Conservation (phyloP, 2,329 filamentous ascomycete genomes). For the Monosporascus sp. region DNA sequence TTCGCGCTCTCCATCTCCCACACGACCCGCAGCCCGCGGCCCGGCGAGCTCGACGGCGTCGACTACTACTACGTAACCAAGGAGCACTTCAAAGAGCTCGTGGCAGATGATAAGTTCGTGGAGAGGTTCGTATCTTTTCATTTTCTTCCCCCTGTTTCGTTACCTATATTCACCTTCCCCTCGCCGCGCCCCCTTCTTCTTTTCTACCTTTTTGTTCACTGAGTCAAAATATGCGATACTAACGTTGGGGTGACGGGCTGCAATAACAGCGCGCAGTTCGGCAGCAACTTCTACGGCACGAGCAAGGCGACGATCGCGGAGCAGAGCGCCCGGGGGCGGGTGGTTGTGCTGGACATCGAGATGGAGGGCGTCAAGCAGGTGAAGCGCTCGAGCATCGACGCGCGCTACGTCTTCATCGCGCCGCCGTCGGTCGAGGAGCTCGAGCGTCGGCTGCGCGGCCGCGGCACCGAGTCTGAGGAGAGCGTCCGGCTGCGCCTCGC, state of each 20-base stretch:
- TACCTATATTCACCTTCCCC: background rate
- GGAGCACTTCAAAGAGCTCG: constrained; percentile 62
- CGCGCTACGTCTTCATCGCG: constrained; percentile 79
- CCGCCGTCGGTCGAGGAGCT: constrained; percentile 72
- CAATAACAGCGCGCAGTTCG: constrained; percentile 63
- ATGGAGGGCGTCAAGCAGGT: constrained; percentile 98
- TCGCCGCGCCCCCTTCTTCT: background rate
- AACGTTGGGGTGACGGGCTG: too few relatives aligned
- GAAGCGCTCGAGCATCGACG: constrained; percentile 66
- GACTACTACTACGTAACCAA: constrained; percentile 76
- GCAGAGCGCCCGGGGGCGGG: constrained; percentile 62
- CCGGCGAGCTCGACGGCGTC: constrained; percentile 67
- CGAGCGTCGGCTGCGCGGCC: constrained; percentile 66
- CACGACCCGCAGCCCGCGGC: constrained; percentile 74
- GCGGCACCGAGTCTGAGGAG: constrained; percentile 74
- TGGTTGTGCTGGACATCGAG: constrained; percentile 90
- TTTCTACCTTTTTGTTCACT: background rate
- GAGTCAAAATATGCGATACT: too few relatives aligned
- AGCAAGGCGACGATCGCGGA: constrained; percentile 73
- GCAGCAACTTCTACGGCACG: constrained; percentile 83
- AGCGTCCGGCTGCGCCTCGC: constrained; percentile 62
- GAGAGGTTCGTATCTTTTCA: constrained; percentile 43
- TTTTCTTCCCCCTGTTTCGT: constrained; percentile 19
- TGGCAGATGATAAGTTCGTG: constrained; percentile 69
- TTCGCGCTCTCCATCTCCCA: constrained; percentile 60